Evolutionary conservation across 495 filamentous ascomycete genomes (phyloP), one percentile per base, ranked within the genome.

Genomic region (Talaromyces thailandensis): DNA sequence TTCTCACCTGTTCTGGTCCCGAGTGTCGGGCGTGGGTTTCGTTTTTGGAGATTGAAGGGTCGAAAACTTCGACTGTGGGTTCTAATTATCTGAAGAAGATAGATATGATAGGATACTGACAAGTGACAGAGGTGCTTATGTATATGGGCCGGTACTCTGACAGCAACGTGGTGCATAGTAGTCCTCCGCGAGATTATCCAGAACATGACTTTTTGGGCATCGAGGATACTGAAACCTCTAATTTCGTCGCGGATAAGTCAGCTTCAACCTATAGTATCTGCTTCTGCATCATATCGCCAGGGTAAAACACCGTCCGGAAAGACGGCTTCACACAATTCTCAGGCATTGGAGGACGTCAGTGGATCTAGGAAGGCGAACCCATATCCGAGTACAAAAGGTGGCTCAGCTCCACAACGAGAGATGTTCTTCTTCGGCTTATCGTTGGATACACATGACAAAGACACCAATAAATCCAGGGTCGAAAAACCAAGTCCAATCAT

Each of bases 131-230:
- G 8, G 5, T 28, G 32, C 37, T 3, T 62, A 31, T 62, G 60
- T 35, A 62, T 62, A 24, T 62, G 60, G 60, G 21, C 21, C 1
- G 45, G 40, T 14, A 55, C 43, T 12, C 29, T 62, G 3, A 51
- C 45, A 2, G 21, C 60, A 51, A 43, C 48, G 8, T 55, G 60
- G 60, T 32, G 60, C 12, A 32, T 62, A 14, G 16, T 62, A 26
- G 3, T 9, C 11, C 45, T 53, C 2, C 60, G 48, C 45, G 25
- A 62, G 7, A 62, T 62, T 6, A 25, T 62, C 8, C 21, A 62
- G 14, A 62, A 62, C 31, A 56, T 62, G 60, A 53, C 45, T 6
- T 53, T 53, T 35, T 62, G 60, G 60, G 60, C 60, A 4, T n/a
- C 60, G 7, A 51, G 45, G 23, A 8, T 62, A 6, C 18, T 62